Percentiles rank a stretch among this genome's conserved stretches.
These are phyloP conservation scores for Pistacia vera DNA, from an alignment of 345 rosid genomes.

Conservation along the genomic window DNA sequence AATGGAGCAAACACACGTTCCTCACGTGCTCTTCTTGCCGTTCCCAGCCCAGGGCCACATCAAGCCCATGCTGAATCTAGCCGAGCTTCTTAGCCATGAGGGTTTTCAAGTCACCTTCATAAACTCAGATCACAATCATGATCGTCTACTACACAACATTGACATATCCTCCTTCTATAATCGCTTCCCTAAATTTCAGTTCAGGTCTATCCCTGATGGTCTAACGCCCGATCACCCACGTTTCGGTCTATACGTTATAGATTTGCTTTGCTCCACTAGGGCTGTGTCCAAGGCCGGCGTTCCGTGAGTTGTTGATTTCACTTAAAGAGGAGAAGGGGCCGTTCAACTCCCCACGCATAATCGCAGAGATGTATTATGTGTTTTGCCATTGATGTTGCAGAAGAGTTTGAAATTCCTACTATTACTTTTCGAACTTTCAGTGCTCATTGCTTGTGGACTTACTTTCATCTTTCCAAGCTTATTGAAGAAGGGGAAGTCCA, in stretches of 20 bases:
- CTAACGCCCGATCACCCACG: slow-evolving; percentile 29
- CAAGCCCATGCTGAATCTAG: slow-evolving; percentile 62
- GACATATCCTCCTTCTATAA: slow-evolving; percentile 34
- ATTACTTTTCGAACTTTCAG: slow-evolving; percentile 33
- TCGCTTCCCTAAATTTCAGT: slow-evolving; percentile 28
- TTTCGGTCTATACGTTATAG: not conserved
- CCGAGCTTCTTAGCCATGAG: slow-evolving; percentile 47
- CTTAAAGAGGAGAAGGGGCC: not conserved
- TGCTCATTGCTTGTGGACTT: slow-evolving; percentile 35
- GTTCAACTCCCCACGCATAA: slow-evolving; percentile 24
- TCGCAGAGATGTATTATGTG: slow-evolving; percentile 43
- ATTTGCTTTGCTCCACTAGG: slow-evolving; percentile 18
- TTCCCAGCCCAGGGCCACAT: slow-evolving; percentile 64
- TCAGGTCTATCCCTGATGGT: slow-evolving; percentile 37
- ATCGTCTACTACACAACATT: slow-evolving; percentile 24
- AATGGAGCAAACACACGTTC: slow-evolving; percentile 3
- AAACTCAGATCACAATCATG: slow-evolving; percentile 37
- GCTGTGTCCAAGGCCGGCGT: not conserved
- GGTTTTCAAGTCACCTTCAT: slow-evolving; percentile 62
- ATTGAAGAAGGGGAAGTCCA: slow-evolving; percentile 46
- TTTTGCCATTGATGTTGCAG: slow-evolving; percentile 34
- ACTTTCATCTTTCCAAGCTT: slow-evolving; percentile 34
- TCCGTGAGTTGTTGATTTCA: slow-evolving; percentile 25
- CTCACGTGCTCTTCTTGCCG: slow-evolving; percentile 55
- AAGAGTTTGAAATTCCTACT: slow-evolving; percentile 35